phyloP scores from a whole-genome alignment of 1,284 basidiomycete species.

The Stygiomarasmius scandens region DNA sequence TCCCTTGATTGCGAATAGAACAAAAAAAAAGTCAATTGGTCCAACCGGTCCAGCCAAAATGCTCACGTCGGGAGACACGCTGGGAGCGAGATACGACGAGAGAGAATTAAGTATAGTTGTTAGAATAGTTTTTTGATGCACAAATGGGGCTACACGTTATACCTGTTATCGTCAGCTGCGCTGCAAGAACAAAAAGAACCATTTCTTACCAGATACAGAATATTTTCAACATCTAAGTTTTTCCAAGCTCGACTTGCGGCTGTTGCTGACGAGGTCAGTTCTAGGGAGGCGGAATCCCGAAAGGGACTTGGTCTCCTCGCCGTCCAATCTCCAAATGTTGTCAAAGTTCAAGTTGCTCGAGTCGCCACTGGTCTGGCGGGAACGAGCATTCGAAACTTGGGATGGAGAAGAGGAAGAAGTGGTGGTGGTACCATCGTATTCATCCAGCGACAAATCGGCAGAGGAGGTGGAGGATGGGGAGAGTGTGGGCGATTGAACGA shows the following conservation, averaged over 20 bases:
- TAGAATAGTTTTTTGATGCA: constrained; percentile 3
- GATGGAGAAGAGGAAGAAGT: constrained; percentile 17
- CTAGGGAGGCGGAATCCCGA: constrained; percentile 22
- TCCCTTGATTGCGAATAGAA: not conserved
- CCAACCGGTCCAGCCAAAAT: constrained; percentile 16
- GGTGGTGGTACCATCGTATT: constrained; percentile 37
- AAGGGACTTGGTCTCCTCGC: constrained; percentile 61
- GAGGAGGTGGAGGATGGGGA: constrained; percentile 66
- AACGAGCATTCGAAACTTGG: constrained; percentile 20
- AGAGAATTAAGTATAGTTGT: constrained; percentile 8
- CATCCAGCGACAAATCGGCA: constrained; percentile 65
- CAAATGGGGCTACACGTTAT: too few relatives aligned
- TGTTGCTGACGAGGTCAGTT: constrained; percentile 19
- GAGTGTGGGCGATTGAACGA: constrained; percentile 64
- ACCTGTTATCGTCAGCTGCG: too few relatives aligned
- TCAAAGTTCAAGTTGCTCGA: constrained; percentile 37
- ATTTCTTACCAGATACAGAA: not conserved
- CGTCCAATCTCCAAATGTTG: constrained; percentile 69
- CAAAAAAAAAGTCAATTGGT: not conserved
- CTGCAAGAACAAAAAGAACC: too few relatives aligned
- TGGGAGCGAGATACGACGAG: not conserved
- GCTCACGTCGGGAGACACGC: not conserved
- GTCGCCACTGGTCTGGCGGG: constrained; percentile 27
- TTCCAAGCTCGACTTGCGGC: constrained; percentile 37
- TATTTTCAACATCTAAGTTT: constrained; percentile 17